phyloP scores from a whole-genome alignment of 495 filamentous ascomycete species.

The Neurospora sp. region DNA sequence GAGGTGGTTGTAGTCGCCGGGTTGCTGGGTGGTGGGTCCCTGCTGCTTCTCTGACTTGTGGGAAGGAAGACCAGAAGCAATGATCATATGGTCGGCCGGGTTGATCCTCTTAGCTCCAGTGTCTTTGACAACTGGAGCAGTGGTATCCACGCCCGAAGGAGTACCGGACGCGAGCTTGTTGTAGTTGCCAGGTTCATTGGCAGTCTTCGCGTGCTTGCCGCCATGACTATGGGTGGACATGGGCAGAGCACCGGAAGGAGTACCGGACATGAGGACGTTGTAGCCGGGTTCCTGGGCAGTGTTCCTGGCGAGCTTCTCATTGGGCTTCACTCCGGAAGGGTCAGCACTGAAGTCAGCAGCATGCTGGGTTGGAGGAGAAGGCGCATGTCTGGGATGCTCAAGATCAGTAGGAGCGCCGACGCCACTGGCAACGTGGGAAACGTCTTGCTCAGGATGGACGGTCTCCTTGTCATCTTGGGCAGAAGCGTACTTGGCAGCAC shows the following conservation, averaged over 20 bases:
- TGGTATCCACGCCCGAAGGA: constrained; percentile 12
- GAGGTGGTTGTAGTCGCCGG: constrained; percentile 20
- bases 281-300: not conserved
- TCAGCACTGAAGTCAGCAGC: not conserved
- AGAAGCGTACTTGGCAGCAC: not conserved
- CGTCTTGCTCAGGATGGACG: not conserved
- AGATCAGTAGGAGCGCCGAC: not conserved
- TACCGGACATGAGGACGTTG: not conserved
- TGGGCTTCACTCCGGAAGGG: not conserved
- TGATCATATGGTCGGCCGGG: not conserved
- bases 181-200: constrained; percentile 12
- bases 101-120: not conserved
- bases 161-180: constrained; percentile 13
- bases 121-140: not conserved
- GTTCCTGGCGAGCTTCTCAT: not conserved
- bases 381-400: not conserved
- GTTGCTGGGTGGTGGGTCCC: not conserved
- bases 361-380: not conserved
- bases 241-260: not conserved
- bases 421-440: not conserved
- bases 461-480: not conserved
- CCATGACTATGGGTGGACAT: not conserved
- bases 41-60: not conserved
- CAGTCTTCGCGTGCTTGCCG: not conserved
- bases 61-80: not conserved